phyloP scores from a whole-genome alignment of 805 yeast genomes.

The Myxozyma sirexii region DNA sequence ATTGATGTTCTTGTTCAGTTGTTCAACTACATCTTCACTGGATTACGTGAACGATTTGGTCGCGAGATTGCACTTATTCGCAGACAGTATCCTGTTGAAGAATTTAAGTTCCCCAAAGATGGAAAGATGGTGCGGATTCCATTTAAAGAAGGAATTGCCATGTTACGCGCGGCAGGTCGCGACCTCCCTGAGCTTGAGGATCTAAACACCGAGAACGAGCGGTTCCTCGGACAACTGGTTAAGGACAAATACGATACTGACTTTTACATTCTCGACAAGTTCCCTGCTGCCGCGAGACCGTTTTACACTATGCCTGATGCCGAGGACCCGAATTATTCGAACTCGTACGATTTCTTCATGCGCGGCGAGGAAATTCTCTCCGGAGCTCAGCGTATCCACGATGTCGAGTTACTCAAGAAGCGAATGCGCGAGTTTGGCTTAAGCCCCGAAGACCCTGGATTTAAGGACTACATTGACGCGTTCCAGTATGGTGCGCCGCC shows the following conservation, averaged over 20 bases:
- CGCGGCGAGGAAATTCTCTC: slow-evolving; percentile 98
- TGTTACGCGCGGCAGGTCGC: slow-evolving; percentile 85
- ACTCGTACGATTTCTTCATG: slow-evolving; percentile 98
- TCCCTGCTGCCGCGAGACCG: slow-evolving; percentile 96
- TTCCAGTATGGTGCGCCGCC: slow-evolving; percentile 96
- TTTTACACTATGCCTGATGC: slow-evolving; percentile 99
- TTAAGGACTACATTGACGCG: slow-evolving; percentile 88
- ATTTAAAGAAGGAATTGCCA: slow-evolving; percentile 85
- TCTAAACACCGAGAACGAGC: slow-evolving; percentile 81
- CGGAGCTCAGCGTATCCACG: slow-evolving; percentile 99
- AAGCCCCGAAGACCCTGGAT: slow-evolving; percentile 77
- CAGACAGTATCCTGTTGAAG: slow-evolving; percentile 96
- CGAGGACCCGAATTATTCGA: slow-evolving; percentile 86
- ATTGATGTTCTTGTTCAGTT: slow-evolving; percentile 63
- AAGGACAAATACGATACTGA: slow-evolving; percentile 95
- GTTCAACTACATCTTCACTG: slow-evolving; percentile 84
- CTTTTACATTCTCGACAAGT: slow-evolving; percentile 96
- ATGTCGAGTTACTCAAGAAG: slow-evolving; percentile 75
- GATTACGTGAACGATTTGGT: slow-evolving; percentile 76
- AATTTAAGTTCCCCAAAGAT: slow-evolving; percentile 88
- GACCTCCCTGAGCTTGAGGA: slow-evolving; percentile 45
- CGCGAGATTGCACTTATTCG: slow-evolving; percentile 88
- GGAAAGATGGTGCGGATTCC: slow-evolving; percentile 91
- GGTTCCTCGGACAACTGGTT: slow-evolving; percentile 85
- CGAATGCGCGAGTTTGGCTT: slow-evolving; percentile 84